These are phyloP conservation scores for Collybia sordida DNA, from an alignment of 768 basidiomycete genomes.

Conservation along the genomic window DNA sequence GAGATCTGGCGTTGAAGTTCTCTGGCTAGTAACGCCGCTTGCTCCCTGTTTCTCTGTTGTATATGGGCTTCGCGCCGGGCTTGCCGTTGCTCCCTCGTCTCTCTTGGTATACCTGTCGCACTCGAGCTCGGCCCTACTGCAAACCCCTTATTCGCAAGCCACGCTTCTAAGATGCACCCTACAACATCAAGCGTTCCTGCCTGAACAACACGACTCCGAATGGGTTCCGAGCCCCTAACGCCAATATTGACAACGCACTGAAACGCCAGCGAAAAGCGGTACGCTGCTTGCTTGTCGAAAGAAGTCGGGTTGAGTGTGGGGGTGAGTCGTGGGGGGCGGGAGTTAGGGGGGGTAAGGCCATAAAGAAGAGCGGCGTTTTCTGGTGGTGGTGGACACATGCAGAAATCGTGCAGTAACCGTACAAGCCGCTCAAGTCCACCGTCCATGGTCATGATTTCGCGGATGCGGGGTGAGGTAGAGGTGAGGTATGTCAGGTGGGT, in stretches of 20 bases:
- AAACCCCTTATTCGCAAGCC: constrained; percentile 87
- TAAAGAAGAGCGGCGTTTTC: constrained; percentile 77
- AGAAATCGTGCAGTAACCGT: constrained; percentile 87
- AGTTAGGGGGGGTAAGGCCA: constrained; percentile 68
- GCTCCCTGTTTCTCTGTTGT: constrained; percentile 60
- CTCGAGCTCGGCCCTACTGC: constrained; percentile 79
- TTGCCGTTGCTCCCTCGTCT: constrained; percentile 72
- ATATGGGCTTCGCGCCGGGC: constrained; percentile 56
- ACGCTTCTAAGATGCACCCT: constrained; percentile 90
- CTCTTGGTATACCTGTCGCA: constrained; percentile 71
- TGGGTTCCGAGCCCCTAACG: constrained; percentile 90
- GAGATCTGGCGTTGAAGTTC: constrained; percentile 55
- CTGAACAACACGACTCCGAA: constrained; percentile 89
- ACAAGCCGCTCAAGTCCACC: constrained; percentile 96
- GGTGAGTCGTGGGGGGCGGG: constrained; percentile 50
- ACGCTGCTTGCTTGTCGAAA: constrained; percentile 83
- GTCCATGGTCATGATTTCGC: constrained; percentile 97
- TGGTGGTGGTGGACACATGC: constrained; percentile 77
- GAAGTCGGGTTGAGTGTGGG: constrained; percentile 67
- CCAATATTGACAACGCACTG: constrained; percentile 98
- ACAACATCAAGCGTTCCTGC: constrained; percentile 93
- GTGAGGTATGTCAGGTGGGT: constrained; percentile 96
- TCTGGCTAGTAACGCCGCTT: constrained; percentile 54
- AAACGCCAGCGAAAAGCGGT: constrained; percentile 90
- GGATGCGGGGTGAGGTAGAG: constrained; percentile 94